These are phyloP conservation scores for Cymbopogon flexuosus DNA, from an alignment of 202 grass and related monocot species.

Conservation along the genomic window DNA sequence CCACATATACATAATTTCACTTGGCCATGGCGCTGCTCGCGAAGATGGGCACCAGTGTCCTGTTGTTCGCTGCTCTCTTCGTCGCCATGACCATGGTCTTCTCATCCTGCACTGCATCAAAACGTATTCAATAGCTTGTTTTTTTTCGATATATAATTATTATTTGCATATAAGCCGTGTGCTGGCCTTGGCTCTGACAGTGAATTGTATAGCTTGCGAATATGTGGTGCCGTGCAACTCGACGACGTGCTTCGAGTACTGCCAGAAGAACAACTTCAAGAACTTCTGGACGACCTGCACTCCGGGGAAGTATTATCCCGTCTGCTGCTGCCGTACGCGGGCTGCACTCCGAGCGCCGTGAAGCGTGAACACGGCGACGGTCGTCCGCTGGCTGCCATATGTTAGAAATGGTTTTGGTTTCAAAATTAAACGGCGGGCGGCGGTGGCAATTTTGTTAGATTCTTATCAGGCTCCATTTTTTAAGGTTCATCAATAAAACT, in stretches of 20 bases:
- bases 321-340: not conserved
- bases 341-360: not conserved
- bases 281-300: not conserved
- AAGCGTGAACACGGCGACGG: too few species aligned
- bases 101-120: not conserved
- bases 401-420: not conserved
- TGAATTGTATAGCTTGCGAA: not conserved
- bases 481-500: not conserved
- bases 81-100: not conserved
- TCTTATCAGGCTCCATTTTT: not conserved
- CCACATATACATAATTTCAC: not conserved
- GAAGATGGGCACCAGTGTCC: not conserved
- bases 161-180: not conserved
- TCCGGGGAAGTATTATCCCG: not conserved
- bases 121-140: not conserved
- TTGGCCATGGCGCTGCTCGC: not conserved
- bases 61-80: not conserved
- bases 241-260: not conserved
- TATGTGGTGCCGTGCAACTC: not conserved
- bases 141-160: too few species aligned
- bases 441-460: not conserved
- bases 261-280: conserved; percentile 8
- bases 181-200: not conserved
- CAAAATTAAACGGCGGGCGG: not conserved
- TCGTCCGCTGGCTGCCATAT: too few species aligned